These are phyloP conservation scores for Quercus lobata DNA, from an alignment of 331 rosid genomes.

Conservation along the genomic window DNA sequence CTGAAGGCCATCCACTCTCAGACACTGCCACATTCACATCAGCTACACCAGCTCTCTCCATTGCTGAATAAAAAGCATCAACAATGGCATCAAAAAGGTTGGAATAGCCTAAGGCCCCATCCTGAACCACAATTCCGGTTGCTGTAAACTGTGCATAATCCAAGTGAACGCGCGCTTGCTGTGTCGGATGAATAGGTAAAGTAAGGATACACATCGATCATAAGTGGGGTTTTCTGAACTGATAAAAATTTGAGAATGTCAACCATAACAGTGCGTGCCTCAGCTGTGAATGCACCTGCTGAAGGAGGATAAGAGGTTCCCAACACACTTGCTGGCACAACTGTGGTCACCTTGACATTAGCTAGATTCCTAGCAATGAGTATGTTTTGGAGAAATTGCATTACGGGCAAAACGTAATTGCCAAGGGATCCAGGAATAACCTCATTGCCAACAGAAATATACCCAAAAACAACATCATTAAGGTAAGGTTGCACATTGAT, in stretches of 20 bases:
- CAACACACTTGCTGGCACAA: neutral
- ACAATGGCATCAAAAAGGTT: conserved; percentile 23
- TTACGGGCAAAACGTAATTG: neutral
- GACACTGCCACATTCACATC: conserved; percentile 11
- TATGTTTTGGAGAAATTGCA: neutral
- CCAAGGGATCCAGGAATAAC: neutral
- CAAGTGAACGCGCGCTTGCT: neutral
- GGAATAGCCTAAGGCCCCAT: neutral
- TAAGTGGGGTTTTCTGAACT: neutral
- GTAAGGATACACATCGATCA: conserved; percentile 17
- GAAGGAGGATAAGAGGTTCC: neutral
- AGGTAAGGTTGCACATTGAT: neutral
- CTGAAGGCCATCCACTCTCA: conserved; percentile 28
- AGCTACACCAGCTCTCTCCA: neutral
- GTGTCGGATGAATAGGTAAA: neutral
- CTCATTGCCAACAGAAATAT: neutral
- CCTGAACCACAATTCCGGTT: neutral
- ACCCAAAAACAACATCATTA: neutral
- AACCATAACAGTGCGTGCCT: neutral
- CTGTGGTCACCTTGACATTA: neutral
- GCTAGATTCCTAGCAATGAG: neutral
- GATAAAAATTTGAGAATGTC: neutral
- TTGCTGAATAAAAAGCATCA: conserved; percentile 17
- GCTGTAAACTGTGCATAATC: conserved; percentile 11
- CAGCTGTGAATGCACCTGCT: neutral